These are phyloP conservation scores for Borealophlyctis nickersoniae DNA, from an alignment of 192 early-diverging fungal species.

Conservation along the genomic window DNA sequence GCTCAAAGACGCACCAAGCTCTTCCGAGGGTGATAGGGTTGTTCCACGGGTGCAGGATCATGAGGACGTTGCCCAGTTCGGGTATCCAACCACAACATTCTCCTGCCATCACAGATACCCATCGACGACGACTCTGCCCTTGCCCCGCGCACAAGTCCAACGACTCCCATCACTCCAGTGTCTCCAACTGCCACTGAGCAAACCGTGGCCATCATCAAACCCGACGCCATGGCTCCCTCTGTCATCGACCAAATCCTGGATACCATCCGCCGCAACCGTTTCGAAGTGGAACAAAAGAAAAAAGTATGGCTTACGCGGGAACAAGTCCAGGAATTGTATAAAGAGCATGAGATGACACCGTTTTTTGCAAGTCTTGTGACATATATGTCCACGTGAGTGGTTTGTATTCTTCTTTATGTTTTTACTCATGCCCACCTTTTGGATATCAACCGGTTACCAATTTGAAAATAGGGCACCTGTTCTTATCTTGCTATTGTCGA, in stretches of 20 bases:
- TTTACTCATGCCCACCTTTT: constrained; percentile 17
- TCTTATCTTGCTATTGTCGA: constrained; percentile 45
- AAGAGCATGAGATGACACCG: constrained; percentile 46
- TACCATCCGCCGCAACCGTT: constrained; percentile 42
- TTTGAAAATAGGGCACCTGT: constrained; percentile 39
- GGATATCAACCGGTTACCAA: not conserved
- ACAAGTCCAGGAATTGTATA: constrained; percentile 51
- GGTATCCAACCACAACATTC: constrained; percentile 4
- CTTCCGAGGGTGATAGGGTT: no score
- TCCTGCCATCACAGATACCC: no score
- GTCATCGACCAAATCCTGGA: constrained; percentile 46
- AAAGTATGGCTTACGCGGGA: constrained; percentile 51
- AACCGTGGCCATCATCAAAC: constrained; percentile 61
- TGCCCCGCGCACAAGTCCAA: not conserved
- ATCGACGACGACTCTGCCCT: not conserved
- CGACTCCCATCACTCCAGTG: constrained; percentile 16
- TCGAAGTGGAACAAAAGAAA: constrained; percentile 41
- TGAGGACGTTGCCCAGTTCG: no score
- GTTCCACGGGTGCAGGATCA: no score
- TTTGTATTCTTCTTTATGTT: no score
- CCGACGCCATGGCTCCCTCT: constrained; percentile 55
- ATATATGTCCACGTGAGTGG: constrained; percentile 51
- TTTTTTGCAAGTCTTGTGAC: constrained; percentile 45
- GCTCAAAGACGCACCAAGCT: no score
- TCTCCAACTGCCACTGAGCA: constrained; percentile 28